Percentiles rank a stretch among this genome's conserved stretches.
These are phyloP conservation scores for Discostella pseudostelligera DNA, from an alignment of 108 stramenopile species.

Conservation along the genomic window DNA sequence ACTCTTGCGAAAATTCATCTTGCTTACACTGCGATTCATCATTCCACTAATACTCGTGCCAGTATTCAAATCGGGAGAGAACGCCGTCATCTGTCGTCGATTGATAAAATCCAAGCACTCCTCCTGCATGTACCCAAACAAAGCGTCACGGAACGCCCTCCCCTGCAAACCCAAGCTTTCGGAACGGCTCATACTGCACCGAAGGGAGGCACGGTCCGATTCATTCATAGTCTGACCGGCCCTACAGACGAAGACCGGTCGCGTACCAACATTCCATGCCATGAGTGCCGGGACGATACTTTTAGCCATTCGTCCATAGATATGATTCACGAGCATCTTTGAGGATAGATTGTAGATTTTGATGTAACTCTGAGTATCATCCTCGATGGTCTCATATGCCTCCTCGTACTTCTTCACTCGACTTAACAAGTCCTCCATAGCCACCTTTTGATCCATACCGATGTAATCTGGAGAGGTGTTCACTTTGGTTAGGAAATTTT, in stretches of 20 bases:
- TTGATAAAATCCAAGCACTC: constrained; percentile 66
- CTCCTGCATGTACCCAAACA: constrained; percentile 61
- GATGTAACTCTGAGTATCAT: constrained; percentile 91
- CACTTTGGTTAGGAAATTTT: constrained; percentile 81
- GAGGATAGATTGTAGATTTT: constrained; percentile 91
- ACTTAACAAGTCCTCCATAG: constrained; percentile 75
- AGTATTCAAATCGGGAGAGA: constrained; percentile 42
- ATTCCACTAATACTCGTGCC: constrained; percentile 64
- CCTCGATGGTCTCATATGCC: constrained; percentile 90
- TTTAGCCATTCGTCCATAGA: constrained; percentile 87
- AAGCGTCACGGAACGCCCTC: constrained; percentile 65
- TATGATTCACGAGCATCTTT: constrained; percentile 68
- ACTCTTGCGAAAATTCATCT: constrained; percentile 3
- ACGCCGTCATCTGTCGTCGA: constrained; percentile 44
- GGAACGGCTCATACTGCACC: constrained; percentile 39
- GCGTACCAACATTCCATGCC: constrained; percentile 90
- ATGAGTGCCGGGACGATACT: constrained; percentile 84
- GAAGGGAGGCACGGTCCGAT: constrained; percentile 20
- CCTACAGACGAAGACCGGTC: constrained; percentile 83
- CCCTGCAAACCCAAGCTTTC: constrained; percentile 69
- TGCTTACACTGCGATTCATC: constrained; percentile 26
- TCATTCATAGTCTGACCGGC: constrained; percentile 76
- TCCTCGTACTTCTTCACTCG: constrained; percentile 91
- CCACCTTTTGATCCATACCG: constrained; percentile 65
- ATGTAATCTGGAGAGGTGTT: constrained; percentile 83